phyloP scores from a whole-genome alignment of 768 basidiomycete genomes.

The Pleurotus sapidus region DNA sequence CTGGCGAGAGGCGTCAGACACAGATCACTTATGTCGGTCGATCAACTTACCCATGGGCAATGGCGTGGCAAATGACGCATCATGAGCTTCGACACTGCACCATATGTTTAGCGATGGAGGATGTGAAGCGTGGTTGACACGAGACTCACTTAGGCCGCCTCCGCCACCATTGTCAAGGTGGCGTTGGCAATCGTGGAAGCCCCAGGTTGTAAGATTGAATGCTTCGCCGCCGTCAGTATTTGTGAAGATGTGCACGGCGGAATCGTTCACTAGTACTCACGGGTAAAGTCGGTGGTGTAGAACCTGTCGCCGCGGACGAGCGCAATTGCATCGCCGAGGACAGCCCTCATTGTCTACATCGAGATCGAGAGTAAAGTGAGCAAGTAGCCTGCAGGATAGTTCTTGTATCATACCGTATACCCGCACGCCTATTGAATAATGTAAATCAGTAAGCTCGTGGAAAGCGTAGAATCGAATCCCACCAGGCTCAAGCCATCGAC shows the following conservation, averaged over 20 bases:
- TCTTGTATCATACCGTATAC: slow-evolving; percentile 39
- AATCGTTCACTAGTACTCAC: slow-evolving; percentile 23
- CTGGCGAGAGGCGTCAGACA: neutral
- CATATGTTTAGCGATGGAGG: neutral
- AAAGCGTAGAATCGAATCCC: too few species aligned
- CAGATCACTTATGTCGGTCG: neutral
- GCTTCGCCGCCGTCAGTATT: slow-evolving; percentile 13
- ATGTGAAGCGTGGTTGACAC: neutral
- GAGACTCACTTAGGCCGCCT: slow-evolving; percentile 26
- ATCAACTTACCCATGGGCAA: slow-evolving; percentile 28
- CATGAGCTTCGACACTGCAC: slow-evolving; percentile 40
- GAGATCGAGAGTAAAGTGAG: neutral
- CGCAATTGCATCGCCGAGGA: slow-evolving; percentile 52
- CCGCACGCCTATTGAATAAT: slow-evolving; percentile 45
- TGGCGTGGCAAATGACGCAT: slow-evolving; percentile 39
- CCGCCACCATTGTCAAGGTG: slow-evolving; percentile 37
- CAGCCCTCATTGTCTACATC: slow-evolving; percentile 25
- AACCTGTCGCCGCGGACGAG: slow-evolving; percentile 54
- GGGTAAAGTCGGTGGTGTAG: slow-evolving; percentile 49
- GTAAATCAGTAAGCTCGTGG: too few species aligned
- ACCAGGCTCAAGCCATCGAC: slow-evolving; percentile 36
- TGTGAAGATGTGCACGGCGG: neutral
- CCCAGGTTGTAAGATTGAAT: slow-evolving; percentile 46
- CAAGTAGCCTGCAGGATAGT: neutral
- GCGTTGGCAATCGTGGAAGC: slow-evolving; percentile 44